A percentile compares a stretch with the other conserved stretches of the same genome.
phyloP scores from a whole-genome alignment of 2,329 filamentous ascomycete genomes.

The Cladosporium sp. region DNA sequence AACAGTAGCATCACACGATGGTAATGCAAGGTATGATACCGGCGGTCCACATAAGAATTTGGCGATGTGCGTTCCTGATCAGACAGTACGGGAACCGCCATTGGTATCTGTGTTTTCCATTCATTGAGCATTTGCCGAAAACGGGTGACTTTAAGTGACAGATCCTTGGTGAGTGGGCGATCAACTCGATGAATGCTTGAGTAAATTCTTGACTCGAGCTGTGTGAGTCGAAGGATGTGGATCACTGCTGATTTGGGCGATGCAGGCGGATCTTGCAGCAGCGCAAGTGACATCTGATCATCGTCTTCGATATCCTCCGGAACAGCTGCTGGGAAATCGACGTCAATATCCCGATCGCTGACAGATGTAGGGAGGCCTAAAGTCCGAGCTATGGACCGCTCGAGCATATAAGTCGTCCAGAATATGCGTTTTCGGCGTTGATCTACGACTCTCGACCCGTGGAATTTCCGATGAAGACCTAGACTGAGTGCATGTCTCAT shows the following conservation, averaged over 20 bases:
- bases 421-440: conserved; percentile 33
- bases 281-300: not conserved
- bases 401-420: conserved; percentile 41
- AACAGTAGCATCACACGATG: not conserved
- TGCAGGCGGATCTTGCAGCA: not conserved
- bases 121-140: conserved; percentile 2
- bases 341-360: conserved; percentile 32
- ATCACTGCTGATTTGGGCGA: conserved; percentile 28
- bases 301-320: conserved; percentile 4
- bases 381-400: conserved; percentile 39
- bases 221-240: conserved; percentile 25
- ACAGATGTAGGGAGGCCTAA: conserved; percentile 41
- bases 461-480: conserved; percentile 34
- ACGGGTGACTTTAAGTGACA: not conserved
- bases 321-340: conserved; percentile 31
- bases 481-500: conserved; percentile 38
- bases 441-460: not conserved
- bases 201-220: conserved; percentile 27
- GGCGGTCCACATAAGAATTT: not conserved
- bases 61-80: not conserved
- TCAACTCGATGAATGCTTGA: conserved; percentile 28
- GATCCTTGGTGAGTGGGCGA: not conserved
- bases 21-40: conserved; percentile 2
- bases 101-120: not conserved
- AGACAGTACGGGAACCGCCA: not conserved